phyloP scores from a whole-genome alignment of 2,329 filamentous ascomycete genomes.

The Trichoderma lentiforme region DNA sequence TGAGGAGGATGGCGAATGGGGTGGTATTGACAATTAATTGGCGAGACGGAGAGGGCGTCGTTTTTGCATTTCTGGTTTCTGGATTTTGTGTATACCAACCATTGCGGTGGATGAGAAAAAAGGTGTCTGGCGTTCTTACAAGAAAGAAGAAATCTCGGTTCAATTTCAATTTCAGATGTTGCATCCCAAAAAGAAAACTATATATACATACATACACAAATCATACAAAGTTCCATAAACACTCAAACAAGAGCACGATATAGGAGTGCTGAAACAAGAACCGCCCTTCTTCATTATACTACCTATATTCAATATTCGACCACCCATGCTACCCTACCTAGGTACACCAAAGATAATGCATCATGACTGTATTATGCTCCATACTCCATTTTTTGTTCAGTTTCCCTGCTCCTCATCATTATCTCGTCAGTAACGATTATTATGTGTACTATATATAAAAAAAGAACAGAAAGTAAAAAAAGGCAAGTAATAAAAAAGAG shows the following conservation, averaged over 20 bases:
- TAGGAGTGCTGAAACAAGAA: not conserved
- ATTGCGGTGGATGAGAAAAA: not conserved
- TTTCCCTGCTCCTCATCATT: slow-evolving; percentile 1
- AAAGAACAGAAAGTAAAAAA: not conserved
- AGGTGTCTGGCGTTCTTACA: slow-evolving; percentile 25
- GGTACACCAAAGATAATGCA: not conserved
- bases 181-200: not conserved
- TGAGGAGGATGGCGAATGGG: slow-evolving; percentile 53
- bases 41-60: not conserved
- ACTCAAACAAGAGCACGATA: not conserved
- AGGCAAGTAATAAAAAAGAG: not conserved
- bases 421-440: not conserved
- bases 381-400: not conserved
- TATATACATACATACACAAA: not conserved
- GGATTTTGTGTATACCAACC: not conserved
- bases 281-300: not conserved
- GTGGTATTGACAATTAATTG: slow-evolving; percentile 58
- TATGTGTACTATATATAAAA: not conserved
- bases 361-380: not conserved
- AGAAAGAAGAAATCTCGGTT: not conserved
- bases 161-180: not conserved
- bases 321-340: not conserved
- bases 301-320: not conserved
- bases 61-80: not conserved
- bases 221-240: not conserved